Conservation (phyloP, 2,329 filamentous ascomycete genomes). For the Amphichorda felina region DNA sequence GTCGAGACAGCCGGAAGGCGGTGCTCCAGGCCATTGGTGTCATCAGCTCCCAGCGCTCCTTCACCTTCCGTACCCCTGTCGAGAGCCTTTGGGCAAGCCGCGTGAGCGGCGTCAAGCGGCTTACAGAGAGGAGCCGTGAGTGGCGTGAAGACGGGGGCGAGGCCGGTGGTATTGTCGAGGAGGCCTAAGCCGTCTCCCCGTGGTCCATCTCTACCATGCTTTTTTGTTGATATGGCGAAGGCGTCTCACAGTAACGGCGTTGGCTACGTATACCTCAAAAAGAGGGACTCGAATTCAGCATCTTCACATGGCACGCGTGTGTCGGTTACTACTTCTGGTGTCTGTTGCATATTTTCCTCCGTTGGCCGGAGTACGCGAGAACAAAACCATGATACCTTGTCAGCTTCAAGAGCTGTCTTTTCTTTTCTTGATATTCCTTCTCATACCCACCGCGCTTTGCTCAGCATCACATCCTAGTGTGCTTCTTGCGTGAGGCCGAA, state of each 20-base stretch:
- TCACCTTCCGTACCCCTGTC: slow-evolving; percentile 82
- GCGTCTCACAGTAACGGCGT: slow-evolving; percentile 5
- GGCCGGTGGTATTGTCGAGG: slow-evolving; percentile 51
- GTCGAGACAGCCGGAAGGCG: slow-evolving; percentile 85
- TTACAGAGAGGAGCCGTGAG: slow-evolving; percentile 76
- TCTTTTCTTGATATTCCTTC: not conserved
- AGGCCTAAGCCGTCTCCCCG: slow-evolving; percentile 28
- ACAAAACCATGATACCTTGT: not conserved
- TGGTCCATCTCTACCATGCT: slow-evolving; percentile 1
- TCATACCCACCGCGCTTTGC: slow-evolving; percentile 2
- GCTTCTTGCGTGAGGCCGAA: not conserved
- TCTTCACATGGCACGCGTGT: no score
- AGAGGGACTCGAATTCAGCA: no score
- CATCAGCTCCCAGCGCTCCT: slow-evolving; percentile 86
- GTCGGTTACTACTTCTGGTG: not conserved
- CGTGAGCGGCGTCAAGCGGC: slow-evolving; percentile 65
- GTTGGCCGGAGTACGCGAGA: slow-evolving; percentile 1
- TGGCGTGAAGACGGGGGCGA: slow-evolving; percentile 85
- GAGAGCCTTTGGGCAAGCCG: slow-evolving; percentile 83
- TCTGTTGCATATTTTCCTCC: not conserved
- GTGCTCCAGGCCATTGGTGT: slow-evolving; percentile 94
- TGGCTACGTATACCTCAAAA: no score
- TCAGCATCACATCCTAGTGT: not conserved
- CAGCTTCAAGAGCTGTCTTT: not conserved
- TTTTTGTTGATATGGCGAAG: slow-evolving; percentile 7